Base-by-base conservation (phyloP, 2,329 filamentous ascomycete genomes). In the Fonsecaea multimorphosa region DNA sequence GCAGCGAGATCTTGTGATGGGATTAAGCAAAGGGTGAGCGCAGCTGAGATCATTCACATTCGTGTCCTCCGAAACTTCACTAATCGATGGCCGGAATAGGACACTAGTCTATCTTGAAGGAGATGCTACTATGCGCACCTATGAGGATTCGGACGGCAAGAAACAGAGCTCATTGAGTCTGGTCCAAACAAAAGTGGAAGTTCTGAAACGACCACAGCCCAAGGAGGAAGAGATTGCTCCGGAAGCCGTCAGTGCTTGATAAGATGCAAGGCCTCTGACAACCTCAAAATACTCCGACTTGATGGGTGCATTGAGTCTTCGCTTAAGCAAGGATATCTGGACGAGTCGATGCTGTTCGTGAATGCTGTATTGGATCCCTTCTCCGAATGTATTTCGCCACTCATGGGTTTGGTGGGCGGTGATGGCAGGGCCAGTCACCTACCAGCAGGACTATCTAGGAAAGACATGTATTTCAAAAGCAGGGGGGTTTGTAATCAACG, bases 41-140 rank as follows among this genome's bases (percentile, higher is more conserved):
- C 19, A 52, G 27, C 22, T 19, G 34, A 58, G 11, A 12, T 34
- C 57, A 19, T 7, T 53, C 44, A 22, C 5, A n/a, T n/a, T 22
- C 9, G 22, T 32, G n/a, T 32, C 6, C 8, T 14, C 14, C 14
- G 1, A 36, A 60, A 58, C 11, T 54, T 31, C 59, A 53, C 66
- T 68, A 38, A 64, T 31, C n/a, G 16, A 44, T 24, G 19, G 24
- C 3, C 16, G 16, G 16, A 66, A 67, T 73, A 97, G 93, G 67
- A 85, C 92, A 14, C 82, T 92, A 58, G 84, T 99, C 68, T 92
- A 87, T 74, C 82, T 98, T 57, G 94, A 98, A 78, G 93, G 91
- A 52, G 92, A 97, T 68, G 90, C 89, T 68, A 81, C 81, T 71
- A 87, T 94, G 81, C 84, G 80, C 72, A 82, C 78, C 52, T 94